Evolutionary conservation across 1,284 basidiomycete genomes (phyloP), one percentile per base, ranked within the genome.

Genomic region (Ustilago bromivora): DNA sequence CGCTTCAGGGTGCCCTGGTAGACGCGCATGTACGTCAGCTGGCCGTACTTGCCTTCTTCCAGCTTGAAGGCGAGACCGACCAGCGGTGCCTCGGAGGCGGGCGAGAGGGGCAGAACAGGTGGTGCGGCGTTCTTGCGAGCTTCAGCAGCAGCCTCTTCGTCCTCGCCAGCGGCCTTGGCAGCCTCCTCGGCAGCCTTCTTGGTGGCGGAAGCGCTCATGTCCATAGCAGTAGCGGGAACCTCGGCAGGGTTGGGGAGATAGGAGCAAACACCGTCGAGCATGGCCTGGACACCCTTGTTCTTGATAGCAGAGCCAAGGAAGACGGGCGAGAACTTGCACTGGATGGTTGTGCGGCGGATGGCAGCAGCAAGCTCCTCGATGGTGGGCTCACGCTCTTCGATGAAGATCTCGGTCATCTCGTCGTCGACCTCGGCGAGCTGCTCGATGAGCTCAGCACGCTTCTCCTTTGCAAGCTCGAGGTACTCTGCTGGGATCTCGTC

Each of bases 1-100:
- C 93, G 93, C 88, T 91, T 93, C 84, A 99, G 88, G 55, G 91
- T 93, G 35, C 97, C 97, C 87, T 98, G 96, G 87, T 99, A 99
- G 57, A 99, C 94, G n/a, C 97, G 90, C 91, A 99, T 95, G 88
- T 99, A 99, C 0, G 97, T 99, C 84, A 99, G 88, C 88, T 99
- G 97, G 15, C 97, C 97, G 86, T 94, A 99, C 34, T 94, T 90
- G 31, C 96, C 95, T 88, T 99, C 97, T 87, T 99, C 97, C 53
- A 99, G 90, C 89, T 99, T 99, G 91, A 99, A 99, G 10, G 97
- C 97, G 53, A 99, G 89, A 23, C 94, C 95, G 73, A 99, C 94
- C 47, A 99, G 89, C 1, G 96, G 94, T 0, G 95, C 96, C 19
- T 92, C 82, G 10, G 79, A 71, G 11, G 84, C 79, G 10, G 84